Evolutionary conservation across 2,329 filamentous ascomycete species (phyloP).

Genomic region (Ophiosphaerella herpotricha): DNA sequence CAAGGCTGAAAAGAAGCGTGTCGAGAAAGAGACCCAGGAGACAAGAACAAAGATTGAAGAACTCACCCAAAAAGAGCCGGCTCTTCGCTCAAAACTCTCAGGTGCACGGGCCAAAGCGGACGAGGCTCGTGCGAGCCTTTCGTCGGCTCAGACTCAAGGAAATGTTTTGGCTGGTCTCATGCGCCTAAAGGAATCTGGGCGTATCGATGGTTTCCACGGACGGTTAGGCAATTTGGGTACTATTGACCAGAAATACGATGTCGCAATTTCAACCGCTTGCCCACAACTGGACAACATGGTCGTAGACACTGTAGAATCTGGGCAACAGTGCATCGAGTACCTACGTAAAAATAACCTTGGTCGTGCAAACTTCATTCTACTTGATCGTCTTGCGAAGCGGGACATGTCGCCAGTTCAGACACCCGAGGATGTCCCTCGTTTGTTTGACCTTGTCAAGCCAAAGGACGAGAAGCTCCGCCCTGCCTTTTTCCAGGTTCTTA

Average conservation of each 20-base stretch:
- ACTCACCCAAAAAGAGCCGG: constrained; percentile 76
- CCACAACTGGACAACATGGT: constrained; percentile 93
- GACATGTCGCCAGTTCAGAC: constrained; percentile 82
- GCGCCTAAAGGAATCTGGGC: constrained; percentile 92
- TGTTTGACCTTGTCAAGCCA: constrained; percentile 90
- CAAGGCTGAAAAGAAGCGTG: constrained; percentile 70
- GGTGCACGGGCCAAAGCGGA: constrained; percentile 92
- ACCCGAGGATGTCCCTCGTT: constrained; percentile 85
- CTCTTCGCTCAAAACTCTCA: constrained; percentile 82
- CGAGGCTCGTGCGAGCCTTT: constrained; percentile 87
- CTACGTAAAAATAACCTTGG: constrained; percentile 96
- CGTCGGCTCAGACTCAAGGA: constrained; percentile 87
- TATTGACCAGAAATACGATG: constrained; percentile 92
- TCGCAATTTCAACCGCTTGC: constrained; percentile 98
- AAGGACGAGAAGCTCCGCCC: constrained; percentile 86
- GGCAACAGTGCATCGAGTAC: constrained; percentile 97
- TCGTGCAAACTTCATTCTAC: constrained; percentile 93
- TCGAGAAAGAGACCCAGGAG: constrained; percentile 76
- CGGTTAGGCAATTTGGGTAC: constrained; percentile 90
- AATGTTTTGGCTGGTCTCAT: constrained; percentile 91
- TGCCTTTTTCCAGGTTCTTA: constrained; percentile 93
- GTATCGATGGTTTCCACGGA: constrained; percentile 96
- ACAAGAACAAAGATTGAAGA: constrained; percentile 74
- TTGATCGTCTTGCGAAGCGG: constrained; percentile 81
- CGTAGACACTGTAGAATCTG: constrained; percentile 92